Conservation (phyloP, 345 rosid species). For the Mercurialis annua region DNA sequence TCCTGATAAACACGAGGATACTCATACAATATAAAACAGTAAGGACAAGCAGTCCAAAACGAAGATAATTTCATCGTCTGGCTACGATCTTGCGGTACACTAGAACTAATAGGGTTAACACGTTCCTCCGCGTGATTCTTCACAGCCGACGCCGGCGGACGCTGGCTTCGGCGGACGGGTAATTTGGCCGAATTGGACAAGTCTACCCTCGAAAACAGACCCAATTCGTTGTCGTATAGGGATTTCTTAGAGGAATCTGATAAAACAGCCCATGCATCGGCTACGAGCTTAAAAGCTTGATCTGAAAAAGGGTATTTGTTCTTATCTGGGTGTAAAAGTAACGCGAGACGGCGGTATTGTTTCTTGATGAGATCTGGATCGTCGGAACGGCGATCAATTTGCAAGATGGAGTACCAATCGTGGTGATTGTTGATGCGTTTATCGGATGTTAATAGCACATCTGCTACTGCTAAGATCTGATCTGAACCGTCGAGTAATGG, state of each 20-base stretch:
- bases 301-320: constrained; percentile 66
- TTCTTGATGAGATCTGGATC: constrained; percentile 67
- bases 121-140: background rate
- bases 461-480: constrained; percentile 82
- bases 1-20: constrained; percentile 72
- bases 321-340: constrained; percentile 89
- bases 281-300: constrained; percentile 78
- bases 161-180: constrained; percentile 43
- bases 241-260: constrained; percentile 56
- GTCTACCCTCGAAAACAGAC: constrained; percentile 56
- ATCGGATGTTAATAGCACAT: constrained; percentile 63
- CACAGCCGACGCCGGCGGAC: constrained; percentile 2
- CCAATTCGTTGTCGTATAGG: constrained; percentile 55
- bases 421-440: constrained; percentile 56
- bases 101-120: background rate
- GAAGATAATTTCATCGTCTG: constrained; percentile 38
- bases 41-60: constrained; percentile 95
- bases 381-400: constrained; percentile 46
- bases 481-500: constrained; percentile 84
- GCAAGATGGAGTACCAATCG: constrained; percentile 85
- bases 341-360: constrained; percentile 78
- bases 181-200: constrained; percentile 35
- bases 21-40: constrained; percentile 75
- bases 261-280: constrained; percentile 77
- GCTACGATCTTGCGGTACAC: constrained; percentile 3